Evolutionary conservation across 2,329 filamentous ascomycete genomes (phyloP).

Genomic region (Microdochium trichocladiopsis): DNA sequence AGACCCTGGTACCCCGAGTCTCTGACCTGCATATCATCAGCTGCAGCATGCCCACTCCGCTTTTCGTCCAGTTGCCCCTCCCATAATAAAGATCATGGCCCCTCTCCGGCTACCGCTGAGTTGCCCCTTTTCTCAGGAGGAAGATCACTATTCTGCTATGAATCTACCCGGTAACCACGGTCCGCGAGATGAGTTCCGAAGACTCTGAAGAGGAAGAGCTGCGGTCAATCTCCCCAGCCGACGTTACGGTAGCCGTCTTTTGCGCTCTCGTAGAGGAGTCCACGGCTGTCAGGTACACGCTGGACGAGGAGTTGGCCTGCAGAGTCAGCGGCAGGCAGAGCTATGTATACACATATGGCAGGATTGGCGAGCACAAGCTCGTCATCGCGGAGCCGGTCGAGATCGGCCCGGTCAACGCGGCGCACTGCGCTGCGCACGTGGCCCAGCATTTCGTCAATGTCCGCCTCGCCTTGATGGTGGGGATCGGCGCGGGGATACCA

Average conservation of each 20-base stretch:
- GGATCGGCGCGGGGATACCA: conserved; percentile 18
- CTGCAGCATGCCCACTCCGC: too few species aligned
- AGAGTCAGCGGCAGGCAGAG: not conserved
- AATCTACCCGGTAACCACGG: too few species aligned
- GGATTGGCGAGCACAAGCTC: conserved; percentile 4
- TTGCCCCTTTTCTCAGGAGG: too few species aligned
- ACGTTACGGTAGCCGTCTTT: conserved; percentile 7
- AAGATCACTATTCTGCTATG: too few species aligned
- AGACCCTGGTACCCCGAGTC: too few species aligned
- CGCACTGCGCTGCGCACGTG: conserved; percentile 1
- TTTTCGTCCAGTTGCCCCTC: too few species aligned
- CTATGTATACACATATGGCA: conserved; percentile 5
- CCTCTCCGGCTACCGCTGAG: too few species aligned
- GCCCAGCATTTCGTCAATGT: conserved; percentile 1
- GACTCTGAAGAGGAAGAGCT: conserved; percentile 1
- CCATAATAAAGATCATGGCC: too few species aligned
- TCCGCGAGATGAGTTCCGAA: too few species aligned
- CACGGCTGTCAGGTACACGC: conserved; percentile 3
- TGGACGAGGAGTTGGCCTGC: conserved; percentile 5
- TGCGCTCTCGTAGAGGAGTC: conserved; percentile 5
- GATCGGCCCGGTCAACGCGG: conserved; percentile 5
- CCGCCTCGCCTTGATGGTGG: conserved; percentile 12
- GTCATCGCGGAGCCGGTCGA: conserved; percentile 5
- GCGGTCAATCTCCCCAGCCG: not conserved
- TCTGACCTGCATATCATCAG: too few species aligned